Conservation (phyloP, 495 filamentous ascomycete species). For the Penicillium macrosclerotiorum region DNA sequence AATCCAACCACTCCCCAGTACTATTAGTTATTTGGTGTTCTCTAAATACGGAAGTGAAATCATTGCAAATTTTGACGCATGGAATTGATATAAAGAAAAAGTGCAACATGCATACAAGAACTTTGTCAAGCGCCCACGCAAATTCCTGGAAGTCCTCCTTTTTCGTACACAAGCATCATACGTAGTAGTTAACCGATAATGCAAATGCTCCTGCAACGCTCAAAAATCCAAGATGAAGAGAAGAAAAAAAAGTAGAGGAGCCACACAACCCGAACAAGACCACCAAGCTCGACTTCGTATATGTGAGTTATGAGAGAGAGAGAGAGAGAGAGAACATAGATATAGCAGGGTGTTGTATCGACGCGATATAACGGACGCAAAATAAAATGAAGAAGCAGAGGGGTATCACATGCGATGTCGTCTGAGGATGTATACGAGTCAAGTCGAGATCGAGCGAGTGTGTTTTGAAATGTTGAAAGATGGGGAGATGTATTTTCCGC, state of each 20-base stretch:
- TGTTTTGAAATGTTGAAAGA: slow-evolving; percentile 2
- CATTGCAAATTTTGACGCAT: too few species aligned
- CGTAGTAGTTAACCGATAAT: too few species aligned
- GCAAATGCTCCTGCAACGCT: too few species aligned
- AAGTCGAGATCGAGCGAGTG: slow-evolving; percentile 26
- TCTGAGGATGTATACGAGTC: slow-evolving; percentile 13
- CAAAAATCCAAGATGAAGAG: too few species aligned
- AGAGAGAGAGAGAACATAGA: background rate
- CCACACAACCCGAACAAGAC: background rate
- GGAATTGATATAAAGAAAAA: too few species aligned
- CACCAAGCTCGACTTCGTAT: slow-evolving; percentile 1
- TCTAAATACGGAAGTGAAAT: too few species aligned
- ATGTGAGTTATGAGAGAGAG: background rate
- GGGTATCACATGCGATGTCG: slow-evolving; percentile 36
- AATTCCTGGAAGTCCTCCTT: too few species aligned
- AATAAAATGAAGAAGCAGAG: slow-evolving; percentile 1
- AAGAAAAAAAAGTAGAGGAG: background rate
- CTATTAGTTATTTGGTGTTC: too few species aligned
- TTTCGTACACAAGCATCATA: too few species aligned
- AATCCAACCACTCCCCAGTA: too few species aligned
- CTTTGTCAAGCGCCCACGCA: too few species aligned
- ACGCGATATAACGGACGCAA: background rate
- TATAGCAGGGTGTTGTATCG: background rate
- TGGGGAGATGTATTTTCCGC: background rate
- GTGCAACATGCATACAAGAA: too few species aligned